Conservation (phyloP, 2,329 filamentous ascomycete species). For the Aotearoamyces nothofagi region DNA sequence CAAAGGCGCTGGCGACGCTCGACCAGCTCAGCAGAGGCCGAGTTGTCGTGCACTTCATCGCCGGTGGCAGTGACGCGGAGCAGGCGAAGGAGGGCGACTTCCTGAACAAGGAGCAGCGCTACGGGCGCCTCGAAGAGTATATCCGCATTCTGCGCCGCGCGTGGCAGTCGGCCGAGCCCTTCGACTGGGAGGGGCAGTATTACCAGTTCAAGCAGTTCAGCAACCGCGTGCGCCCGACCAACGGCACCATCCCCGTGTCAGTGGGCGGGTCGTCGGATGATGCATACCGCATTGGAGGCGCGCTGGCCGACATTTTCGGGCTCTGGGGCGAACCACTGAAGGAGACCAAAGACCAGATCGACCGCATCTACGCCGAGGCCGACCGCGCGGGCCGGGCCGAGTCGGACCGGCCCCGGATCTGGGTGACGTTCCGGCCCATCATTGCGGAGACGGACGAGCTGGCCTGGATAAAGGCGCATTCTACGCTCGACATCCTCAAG, state of each 20-base stretch:
- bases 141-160: slow-evolving; percentile 43
- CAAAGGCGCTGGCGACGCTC: slow-evolving; percentile 44
- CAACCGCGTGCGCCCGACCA: slow-evolving; percentile 35
- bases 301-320: slow-evolving; percentile 44
- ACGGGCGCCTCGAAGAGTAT: slow-evolving; percentile 43
- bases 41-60: slow-evolving; percentile 47
- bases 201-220: slow-evolving; percentile 43
- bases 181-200: slow-evolving; percentile 45
- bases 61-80: slow-evolving; percentile 42
- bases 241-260: slow-evolving; percentile 38
- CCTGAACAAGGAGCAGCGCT: slow-evolving; percentile 39
- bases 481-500: slow-evolving; percentile 35
- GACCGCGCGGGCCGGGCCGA: slow-evolving; percentile 34
- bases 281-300: slow-evolving; percentile 42
- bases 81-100: slow-evolving; percentile 46
- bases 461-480: slow-evolving; percentile 44
- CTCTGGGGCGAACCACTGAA: slow-evolving; percentile 49
- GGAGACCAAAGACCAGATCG: slow-evolving; percentile 47
- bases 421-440: slow-evolving; percentile 50
- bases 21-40: slow-evolving; percentile 42
- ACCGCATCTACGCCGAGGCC: slow-evolving; percentile 41
- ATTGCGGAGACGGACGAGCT: slow-evolving; percentile 44
- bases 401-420: slow-evolving; percentile 38
- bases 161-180: slow-evolving; percentile 39
- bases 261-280: slow-evolving; percentile 43